Evolutionary conservation across 2,329 filamentous ascomycete species (phyloP), one percentile per base, ranked within the genome.

Genomic region (Xylaria hypoxylon): DNA sequence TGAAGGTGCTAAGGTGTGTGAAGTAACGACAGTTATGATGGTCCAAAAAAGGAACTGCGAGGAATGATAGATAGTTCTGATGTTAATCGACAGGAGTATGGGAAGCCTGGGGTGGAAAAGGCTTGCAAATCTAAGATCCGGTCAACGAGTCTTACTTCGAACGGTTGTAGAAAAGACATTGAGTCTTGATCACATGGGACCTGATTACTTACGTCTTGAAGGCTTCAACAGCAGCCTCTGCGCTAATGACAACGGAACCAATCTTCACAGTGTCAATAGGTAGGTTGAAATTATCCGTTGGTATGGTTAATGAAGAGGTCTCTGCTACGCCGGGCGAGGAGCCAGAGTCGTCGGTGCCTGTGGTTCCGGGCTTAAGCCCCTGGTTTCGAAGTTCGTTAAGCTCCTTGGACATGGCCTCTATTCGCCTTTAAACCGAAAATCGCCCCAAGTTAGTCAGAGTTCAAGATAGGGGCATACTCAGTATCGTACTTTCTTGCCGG

Each of bases 321-420:
- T 53, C 65, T 22, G 70, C 57, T 1, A 62, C 61, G 7, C 72
- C 72, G 58, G 71, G 64, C 10, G 73, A 74, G 26, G 66, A 63
- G n/a, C 64, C 65, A 22, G 73, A 71, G 31, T 71, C 72, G 19
- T 72, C 61, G 11, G 69, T 72, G 42, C 70, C 72, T 28, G 70
- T 67, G 19, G 68, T 65, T 58, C 65, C 65, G 2, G 58, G 40
- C 19, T 69, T 64, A 42, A 67, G 52, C 50, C 67, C 55, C 59
- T 70, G 73, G 19, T 69, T 74, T 33, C 75, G 71, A 24, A 77
- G 74, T 64, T 77, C 74, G 58, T 73, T 72, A n/a, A 77, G 63
- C 64, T 77, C 76, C 59, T 71, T 76, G 10, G 73, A 76, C 74
- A 77, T 76, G 8, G 74, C 76, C 58, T 77, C 74, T 42, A 77